phyloP scores from a whole-genome alignment of 257 asterid species.

The Plantago major region DNA sequence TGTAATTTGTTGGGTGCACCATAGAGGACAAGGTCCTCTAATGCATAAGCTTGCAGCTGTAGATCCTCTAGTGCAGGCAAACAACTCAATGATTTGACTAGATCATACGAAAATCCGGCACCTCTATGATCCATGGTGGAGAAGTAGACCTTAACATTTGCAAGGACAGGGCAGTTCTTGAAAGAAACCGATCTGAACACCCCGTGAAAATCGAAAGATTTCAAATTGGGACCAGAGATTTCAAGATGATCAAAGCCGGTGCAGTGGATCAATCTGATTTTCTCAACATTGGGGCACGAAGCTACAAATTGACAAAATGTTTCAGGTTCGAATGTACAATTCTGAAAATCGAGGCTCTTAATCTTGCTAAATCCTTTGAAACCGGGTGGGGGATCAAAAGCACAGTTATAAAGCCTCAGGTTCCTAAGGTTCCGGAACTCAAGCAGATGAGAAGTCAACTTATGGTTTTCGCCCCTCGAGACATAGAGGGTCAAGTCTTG shows the following conservation, averaged over 20 bases:
- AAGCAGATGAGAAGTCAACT: slow-evolving; percentile 25
- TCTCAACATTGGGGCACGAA: slow-evolving; percentile 21
- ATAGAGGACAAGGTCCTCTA: slow-evolving; percentile 20
- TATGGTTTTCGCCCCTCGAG: slow-evolving; percentile 25
- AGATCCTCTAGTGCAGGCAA: slow-evolving; percentile 6
- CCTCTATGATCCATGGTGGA: neutral
- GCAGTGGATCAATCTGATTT: slow-evolving; percentile 9
- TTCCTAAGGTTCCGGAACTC: slow-evolving; percentile 18
- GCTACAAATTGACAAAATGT: slow-evolving; percentile 10
- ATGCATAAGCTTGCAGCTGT: slow-evolving; percentile 11
- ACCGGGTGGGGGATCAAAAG: slow-evolving; percentile 18
- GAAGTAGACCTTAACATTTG: neutral
- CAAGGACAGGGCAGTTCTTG: slow-evolving; percentile 10
- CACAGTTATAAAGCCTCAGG: slow-evolving; percentile 21
- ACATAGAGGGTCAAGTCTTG: slow-evolving; percentile 26
- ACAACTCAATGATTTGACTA: slow-evolving; percentile 4
- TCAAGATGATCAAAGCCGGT: slow-evolving; percentile 10
- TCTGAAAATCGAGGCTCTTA: slow-evolving; percentile 15
- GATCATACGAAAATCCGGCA: slow-evolving; percentile 2
- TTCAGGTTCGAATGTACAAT: slow-evolving; percentile 11
- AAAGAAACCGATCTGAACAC: slow-evolving; percentile 7
- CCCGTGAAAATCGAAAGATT: slow-evolving; percentile 3
- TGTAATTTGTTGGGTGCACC: slow-evolving; percentile 24
- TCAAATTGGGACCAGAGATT: slow-evolving; percentile 9
- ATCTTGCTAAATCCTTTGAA: slow-evolving; percentile 20